Conservation (phyloP, 2,329 filamentous ascomycete genomes). For the Aplosporella prunicola region DNA sequence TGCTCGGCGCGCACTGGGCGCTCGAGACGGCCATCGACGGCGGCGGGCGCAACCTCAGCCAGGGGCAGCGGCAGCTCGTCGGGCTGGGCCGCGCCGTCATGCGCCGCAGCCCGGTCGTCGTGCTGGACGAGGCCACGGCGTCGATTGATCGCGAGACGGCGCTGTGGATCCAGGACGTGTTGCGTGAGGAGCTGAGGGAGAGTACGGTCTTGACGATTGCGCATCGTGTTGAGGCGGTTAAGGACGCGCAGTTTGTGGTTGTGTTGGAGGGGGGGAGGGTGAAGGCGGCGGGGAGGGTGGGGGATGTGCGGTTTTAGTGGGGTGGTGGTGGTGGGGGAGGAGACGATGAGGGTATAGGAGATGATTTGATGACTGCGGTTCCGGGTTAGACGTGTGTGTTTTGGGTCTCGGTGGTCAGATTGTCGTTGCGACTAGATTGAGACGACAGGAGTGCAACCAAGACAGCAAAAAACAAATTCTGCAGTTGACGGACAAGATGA, state of each 20-base stretch:
- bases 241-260: slow-evolving; percentile 47
- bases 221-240: slow-evolving; percentile 54
- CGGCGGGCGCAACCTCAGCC: slow-evolving; percentile 52
- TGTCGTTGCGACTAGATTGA: no score
- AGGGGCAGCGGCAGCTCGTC: slow-evolving; percentile 57
- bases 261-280: slow-evolving; percentile 45
- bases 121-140: slow-evolving; percentile 58
- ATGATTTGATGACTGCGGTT: no score
- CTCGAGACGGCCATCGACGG: slow-evolving; percentile 49
- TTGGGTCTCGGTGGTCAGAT: no score
- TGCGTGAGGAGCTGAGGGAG: slow-evolving; percentile 47
- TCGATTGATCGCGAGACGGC: slow-evolving; percentile 56
- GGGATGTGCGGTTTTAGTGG: slow-evolving; percentile 18
- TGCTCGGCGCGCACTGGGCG: slow-evolving; percentile 45
- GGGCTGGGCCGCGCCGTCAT: slow-evolving; percentile 55
- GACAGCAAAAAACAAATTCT: no score
- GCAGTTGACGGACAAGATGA: no score
- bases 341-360: no score
- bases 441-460: no score
- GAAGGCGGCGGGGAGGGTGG: slow-evolving; percentile 25
- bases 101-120: slow-evolving; percentile 50
- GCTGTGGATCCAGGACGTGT: slow-evolving; percentile 43
- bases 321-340: no score
- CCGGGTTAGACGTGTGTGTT: no score
- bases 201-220: slow-evolving; percentile 58